phyloP scores from a whole-genome alignment of 108 stramenopile species.

The Cyclotella cryptica region DNA sequence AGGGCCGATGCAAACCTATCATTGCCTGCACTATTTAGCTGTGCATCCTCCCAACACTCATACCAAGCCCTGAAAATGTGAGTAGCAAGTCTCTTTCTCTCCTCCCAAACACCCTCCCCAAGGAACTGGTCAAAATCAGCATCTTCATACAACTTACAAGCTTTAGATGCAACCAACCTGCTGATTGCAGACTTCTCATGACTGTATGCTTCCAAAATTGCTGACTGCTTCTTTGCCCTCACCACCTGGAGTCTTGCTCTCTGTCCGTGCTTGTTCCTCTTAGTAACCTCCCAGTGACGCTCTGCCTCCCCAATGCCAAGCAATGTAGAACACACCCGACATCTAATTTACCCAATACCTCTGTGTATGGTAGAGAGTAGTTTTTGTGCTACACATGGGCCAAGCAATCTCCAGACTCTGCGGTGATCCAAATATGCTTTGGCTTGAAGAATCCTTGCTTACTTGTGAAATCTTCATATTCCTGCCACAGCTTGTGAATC shows the following conservation, averaged over 20 bases:
- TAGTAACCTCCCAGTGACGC: neutral
- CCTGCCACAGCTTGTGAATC: neutral
- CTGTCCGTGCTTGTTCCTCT: conserved; percentile 2
- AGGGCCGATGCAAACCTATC: neutral
- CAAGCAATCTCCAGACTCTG: neutral
- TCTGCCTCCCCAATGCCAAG: neutral
- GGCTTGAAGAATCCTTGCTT: neutral
- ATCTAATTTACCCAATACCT: conserved; percentile 1
- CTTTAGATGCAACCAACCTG: neutral
- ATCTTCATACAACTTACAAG: neutral
- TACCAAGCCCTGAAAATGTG: neutral
- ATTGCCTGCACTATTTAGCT: neutral
- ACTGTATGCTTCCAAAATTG: neutral
- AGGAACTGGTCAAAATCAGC: neutral
- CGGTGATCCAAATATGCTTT: neutral
- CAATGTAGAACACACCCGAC: neutral
- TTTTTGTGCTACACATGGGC: conserved; percentile 9
- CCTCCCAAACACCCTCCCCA: neutral
- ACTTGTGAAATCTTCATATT: neutral
- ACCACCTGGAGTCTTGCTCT: neutral
- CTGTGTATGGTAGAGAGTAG: neutral
- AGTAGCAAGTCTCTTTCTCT: neutral
- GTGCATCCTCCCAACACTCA: neutral
- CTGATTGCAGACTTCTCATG: neutral
- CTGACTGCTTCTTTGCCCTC: neutral